Base-by-base conservation (phyloP, 139 green algal genomes). In the Ulvella scutata region DNA sequence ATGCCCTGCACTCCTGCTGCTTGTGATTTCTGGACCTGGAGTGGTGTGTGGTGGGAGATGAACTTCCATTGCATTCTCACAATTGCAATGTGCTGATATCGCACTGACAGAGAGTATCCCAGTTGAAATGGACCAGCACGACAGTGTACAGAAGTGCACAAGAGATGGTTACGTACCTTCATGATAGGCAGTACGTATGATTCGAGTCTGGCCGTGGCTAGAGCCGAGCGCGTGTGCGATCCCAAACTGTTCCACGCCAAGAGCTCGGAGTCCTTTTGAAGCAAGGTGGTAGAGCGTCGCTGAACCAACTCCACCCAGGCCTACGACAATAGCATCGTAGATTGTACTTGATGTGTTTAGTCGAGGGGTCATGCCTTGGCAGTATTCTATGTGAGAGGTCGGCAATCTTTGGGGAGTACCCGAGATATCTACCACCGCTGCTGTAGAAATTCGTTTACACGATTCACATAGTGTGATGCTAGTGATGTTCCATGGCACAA, bases 181-280 rank as follows among this genome's bases (percentile, higher is more conserved):
- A 36, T 83, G 76, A 43, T 92, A 92, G 4, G 77, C 75, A 21
- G 81, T 75, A 2, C 87, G 76, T 4, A 89, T 92, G 61, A 92
- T 91, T 21, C 87, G 79, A 0, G 85, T 85, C 3, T 77, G 36
- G 29, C 87, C 87, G 73, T 91, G 86, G 29, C 80, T 84, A 10
- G 80, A 87, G 4, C 79, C 81, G 0, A 37, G 23, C 23, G 61
- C 29, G 36, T 92, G 84, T 4, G 80, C 80, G 26, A 84, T 73
- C 4, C 31, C 10, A 34, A 61, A 26, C n/a, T 34, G 2, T 78
- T 39, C 75, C 38, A 37, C 37, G 20, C 74, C 10, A 4, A 80
- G 9, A 10, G 81, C 84, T 74, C 81, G 83, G 0, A 35, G 59
- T 3, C 82, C 83, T 3, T 62, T 62, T 38, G 81, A 87, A 17